A percentile compares a stretch with the other conserved stretches of the same genome.
phyloP scores from a whole-genome alignment of 805 yeast species.

The Kuraishia capsulata region DNA sequence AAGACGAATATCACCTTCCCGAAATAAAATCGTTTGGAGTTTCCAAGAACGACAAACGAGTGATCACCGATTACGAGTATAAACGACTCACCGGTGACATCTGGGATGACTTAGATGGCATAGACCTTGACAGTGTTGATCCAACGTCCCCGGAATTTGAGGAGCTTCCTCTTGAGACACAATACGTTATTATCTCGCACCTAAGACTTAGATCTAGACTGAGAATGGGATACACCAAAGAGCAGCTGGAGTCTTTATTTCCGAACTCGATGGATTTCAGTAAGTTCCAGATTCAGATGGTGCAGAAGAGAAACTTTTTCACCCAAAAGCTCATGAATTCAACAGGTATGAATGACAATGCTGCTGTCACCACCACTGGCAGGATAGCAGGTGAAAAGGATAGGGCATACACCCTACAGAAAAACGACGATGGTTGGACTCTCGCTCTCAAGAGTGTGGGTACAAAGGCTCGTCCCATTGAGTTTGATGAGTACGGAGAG shows the following conservation, averaged over 20 bases:
- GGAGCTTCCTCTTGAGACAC: slow-evolving; percentile 72
- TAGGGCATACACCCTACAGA: slow-evolving; percentile 62
- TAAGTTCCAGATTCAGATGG: slow-evolving; percentile 86
- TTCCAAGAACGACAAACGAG: slow-evolving; percentile 54
- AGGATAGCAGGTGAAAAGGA: slow-evolving; percentile 82
- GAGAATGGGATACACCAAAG: slow-evolving; percentile 91
- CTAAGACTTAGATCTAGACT: slow-evolving; percentile 77
- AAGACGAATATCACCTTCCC: slow-evolving; percentile 87
- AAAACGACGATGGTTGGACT: slow-evolving; percentile 80
- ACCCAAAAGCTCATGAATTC: slow-evolving; percentile 83
- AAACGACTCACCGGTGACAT: slow-evolving; percentile 48
- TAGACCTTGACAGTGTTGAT: slow-evolving; percentile 67
- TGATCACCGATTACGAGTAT: slow-evolving; percentile 67
- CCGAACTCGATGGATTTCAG: slow-evolving; percentile 88
- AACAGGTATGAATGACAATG: slow-evolving; percentile 63
- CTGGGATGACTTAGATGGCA: slow-evolving; percentile 54
- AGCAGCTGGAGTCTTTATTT: slow-evolving; percentile 74
- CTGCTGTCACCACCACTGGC: slow-evolving; percentile 27
- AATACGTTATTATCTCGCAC: slow-evolving; percentile 79
- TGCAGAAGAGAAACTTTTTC: slow-evolving; percentile 79
- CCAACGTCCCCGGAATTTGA: slow-evolving; percentile 76
- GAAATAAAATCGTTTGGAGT: slow-evolving; percentile 46
- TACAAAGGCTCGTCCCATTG: slow-evolving; percentile 35
- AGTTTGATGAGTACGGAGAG: slow-evolving; percentile 26
- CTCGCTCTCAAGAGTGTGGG: slow-evolving; percentile 47